Base-by-base conservation (phyloP, 495 filamentous ascomycete species). In the Podospora tetraspora region DNA sequence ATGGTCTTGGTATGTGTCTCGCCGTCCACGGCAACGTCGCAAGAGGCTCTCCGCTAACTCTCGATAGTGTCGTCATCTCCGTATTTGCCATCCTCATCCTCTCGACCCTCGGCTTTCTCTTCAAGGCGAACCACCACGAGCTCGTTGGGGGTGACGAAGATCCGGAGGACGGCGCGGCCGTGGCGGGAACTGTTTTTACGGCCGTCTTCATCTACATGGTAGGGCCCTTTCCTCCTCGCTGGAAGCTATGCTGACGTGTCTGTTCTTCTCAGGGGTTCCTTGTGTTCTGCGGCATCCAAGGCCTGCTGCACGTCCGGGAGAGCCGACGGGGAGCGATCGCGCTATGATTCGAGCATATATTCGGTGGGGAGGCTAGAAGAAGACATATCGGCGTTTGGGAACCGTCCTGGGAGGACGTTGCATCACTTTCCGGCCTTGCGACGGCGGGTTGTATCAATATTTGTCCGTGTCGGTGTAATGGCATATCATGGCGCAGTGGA, bases 61-160 rank as follows among this genome's bases (percentile, higher is more conserved):
- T 34, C 29, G 63, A 74, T 67, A 96, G 93, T 83, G 87, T 94
- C 72, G 88, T 96, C 73, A 90, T 97, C 75, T 97, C 93, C 65
- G 74, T 89, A 73, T 94, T 94, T 76, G 93, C 92, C 30, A 93
- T 97, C 72, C 74, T 96, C 72, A 94, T 97, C 71, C 89, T 97
- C 72, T 91, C 89, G 22, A 83, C 92, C 70, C 89, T 97, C 74
- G 93, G 92, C 70, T 78, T 88, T 61, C 86, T 97, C 74, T 97
- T 88, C 83, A 87, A 86, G 72, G 86, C 79, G 62, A 89, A 91
- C 71, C 90, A 93, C 79, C 91, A 91, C 78, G 86, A 89, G 61
- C 88, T 95, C 77, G 89, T 92, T 21, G 93, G 93, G 70, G 86
- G 87, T 43, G 83, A 84, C 66, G 87, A 88, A 23, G 91, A 94